Base-by-base conservation (phyloP, 169 alveolate genomes). In the Eimeria sp. region DNA sequence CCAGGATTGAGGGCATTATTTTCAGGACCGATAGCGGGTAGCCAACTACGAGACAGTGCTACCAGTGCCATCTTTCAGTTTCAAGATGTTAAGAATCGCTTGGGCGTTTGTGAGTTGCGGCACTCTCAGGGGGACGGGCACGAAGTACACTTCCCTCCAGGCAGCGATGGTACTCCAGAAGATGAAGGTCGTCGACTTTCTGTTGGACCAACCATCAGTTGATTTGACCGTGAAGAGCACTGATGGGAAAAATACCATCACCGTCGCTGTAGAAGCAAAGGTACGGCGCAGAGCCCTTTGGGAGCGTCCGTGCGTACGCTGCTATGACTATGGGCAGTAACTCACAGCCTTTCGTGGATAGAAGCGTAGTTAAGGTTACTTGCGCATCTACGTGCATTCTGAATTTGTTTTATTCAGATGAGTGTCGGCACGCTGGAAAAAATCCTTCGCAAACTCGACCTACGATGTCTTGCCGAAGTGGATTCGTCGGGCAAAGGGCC, bases 121-220 rank as follows among this genome's bases (percentile, higher is more conserved):
- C 82, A 66, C 72, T 49, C 83, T 64, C 96, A 94, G 96, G 58
- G 96, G 94, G 64, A 60, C 96, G n/a, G 96, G 96, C 54, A 56
- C 94, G 8, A 94, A 94, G 93, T 94, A 94, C 89, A 94, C 96
- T 49, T 49, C 91, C 49, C 80, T 94, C 37, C 96, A 94, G 93
- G 96, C 96, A 11, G 96, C 96, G 56, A 94, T 94, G 96, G 58
- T 94, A 66, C 94, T 94, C 33, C 64, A 82, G 87, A 94, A 94
- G 89, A 68, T 83, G 96, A 82, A 94, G 68, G 94, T 94, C 27
- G 96, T 94, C 1, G 82, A 94, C 88, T 94, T 77, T 54, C 94
- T 94, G 30, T 60, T 71, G 40, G 89, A 89, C 14, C 96, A 94
- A 64, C 96, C 96, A 4, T 60, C 96, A 14, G 78, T 94, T n/a